phyloP scores from a whole-genome alignment of 2,329 filamentous ascomycete species.

The Talaromyces sp. region DNA sequence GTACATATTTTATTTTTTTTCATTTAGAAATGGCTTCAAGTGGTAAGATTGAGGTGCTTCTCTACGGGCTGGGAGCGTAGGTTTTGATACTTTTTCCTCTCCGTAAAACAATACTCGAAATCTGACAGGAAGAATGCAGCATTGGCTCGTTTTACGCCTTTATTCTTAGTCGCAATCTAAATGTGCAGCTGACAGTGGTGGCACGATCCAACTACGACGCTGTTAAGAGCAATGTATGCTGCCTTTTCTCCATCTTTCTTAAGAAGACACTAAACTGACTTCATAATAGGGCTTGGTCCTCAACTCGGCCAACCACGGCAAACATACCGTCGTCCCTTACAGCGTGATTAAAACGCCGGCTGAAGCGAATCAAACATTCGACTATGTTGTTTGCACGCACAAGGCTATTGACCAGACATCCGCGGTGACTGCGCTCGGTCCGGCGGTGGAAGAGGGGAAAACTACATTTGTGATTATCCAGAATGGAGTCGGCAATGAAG shows the following conservation, averaged over 20 bases:
- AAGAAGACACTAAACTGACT: not conserved
- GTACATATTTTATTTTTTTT: not conserved
- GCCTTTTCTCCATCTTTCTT: not conserved
- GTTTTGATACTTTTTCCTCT: conserved; percentile 15
- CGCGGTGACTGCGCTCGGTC: conserved; percentile 29
- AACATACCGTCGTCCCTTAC: conserved; percentile 24
- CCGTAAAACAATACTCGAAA: not conserved
- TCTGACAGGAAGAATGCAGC: conserved; percentile 22
- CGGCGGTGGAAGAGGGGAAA: conserved; percentile 28
- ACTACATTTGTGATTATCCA: conserved; percentile 37
- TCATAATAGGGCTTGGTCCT: conserved; percentile 34
- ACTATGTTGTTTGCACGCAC: conserved; percentile 35
- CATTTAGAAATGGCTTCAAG: conserved; percentile 12
- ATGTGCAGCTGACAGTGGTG: conserved; percentile 37
- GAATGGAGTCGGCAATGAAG: conserved; percentile 38
- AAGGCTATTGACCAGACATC: conserved; percentile 38
- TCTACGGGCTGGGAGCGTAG: conserved; percentile 52
- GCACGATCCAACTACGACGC: conserved; percentile 43
- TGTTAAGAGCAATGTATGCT: conserved; percentile 32
- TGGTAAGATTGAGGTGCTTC: conserved; percentile 35
- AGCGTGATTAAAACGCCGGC: conserved; percentile 35
- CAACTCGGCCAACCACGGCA: conserved; percentile 37
- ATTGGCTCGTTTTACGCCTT: conserved; percentile 56
- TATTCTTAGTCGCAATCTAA: conserved; percentile 39
- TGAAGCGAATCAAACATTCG: conserved; percentile 24